These are phyloP conservation scores for Aristolochia fimbriata DNA, from an alignment of 164 flowering plant genomes.

Conservation along the genomic window DNA sequence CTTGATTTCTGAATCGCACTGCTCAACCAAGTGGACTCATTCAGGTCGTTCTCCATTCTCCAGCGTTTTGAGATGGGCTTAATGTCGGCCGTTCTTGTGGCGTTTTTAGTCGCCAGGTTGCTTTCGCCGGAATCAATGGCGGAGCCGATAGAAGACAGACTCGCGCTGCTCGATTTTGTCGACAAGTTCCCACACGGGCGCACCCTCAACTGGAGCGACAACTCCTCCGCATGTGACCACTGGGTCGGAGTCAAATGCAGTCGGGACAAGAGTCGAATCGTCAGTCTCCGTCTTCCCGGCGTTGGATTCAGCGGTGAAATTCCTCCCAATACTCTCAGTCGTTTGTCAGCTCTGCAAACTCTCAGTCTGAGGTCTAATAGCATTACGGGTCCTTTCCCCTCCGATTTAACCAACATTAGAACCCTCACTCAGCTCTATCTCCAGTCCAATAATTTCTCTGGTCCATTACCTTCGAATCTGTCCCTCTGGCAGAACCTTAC, in stretches of 20 bases:
- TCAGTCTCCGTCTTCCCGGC: conserved; percentile 55
- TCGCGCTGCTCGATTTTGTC: conserved; percentile 61
- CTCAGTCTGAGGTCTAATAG: conserved; percentile 59
- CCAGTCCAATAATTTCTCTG: conserved; percentile 63
- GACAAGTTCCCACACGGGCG: conserved; percentile 31
- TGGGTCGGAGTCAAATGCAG: conserved; percentile 68
- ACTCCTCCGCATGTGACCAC: conserved; percentile 9
- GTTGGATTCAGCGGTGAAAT: conserved; percentile 49
- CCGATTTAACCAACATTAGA: conserved; percentile 42
- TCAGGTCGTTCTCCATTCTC: background rate
- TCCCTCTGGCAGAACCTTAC: conserved; percentile 64
- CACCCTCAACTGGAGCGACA: conserved; percentile 45
- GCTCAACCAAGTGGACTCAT: background rate
- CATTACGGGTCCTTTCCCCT: conserved; percentile 62
- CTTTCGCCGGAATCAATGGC: conserved; percentile 5
- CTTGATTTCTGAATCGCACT: background rate
- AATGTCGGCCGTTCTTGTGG: no score
- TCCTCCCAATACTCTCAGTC: conserved; percentile 55
- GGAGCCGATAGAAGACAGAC: conserved; percentile 45
- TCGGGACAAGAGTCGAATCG: conserved; percentile 33
- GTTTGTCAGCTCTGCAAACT: conserved; percentile 44
- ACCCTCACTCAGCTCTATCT: conserved; percentile 52
- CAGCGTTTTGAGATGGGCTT: background rate
- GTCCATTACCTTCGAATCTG: conserved; percentile 62
- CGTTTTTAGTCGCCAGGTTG: background rate